Evolutionary conservation across 495 filamentous ascomycete genomes (phyloP).

Genomic region (Melanomma pulvis-pyrius): DNA sequence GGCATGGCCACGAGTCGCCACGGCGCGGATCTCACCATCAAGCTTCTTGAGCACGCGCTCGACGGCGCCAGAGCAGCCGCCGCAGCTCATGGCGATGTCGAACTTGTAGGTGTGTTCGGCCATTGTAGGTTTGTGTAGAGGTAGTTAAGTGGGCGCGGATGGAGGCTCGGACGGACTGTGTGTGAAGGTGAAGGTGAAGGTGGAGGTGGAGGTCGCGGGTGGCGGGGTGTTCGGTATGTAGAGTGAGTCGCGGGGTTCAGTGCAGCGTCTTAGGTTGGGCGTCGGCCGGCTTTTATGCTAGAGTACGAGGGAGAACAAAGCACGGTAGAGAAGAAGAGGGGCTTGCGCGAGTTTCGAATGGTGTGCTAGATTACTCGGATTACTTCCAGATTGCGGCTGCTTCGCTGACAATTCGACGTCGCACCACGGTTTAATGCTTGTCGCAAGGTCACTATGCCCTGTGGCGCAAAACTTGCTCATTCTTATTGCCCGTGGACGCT

Average conservation of each 20-base stretch:
- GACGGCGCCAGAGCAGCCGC: conserved; percentile 72
- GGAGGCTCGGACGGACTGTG: neutral
- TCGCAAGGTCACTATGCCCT: neutral
- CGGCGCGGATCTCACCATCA: conserved; percentile 64
- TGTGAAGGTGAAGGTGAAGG: neutral
- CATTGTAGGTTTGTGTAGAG: conserved; percentile 46
- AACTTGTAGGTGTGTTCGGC: conserved; percentile 71
- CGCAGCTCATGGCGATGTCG: conserved; percentile 69
- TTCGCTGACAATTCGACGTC: conserved; percentile 23
- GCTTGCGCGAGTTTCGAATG: conserved; percentile 36
- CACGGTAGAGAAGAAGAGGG: conserved; percentile 4
- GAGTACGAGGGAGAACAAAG: neutral
- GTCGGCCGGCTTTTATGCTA: conserved; percentile 15
- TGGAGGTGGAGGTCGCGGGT: neutral
- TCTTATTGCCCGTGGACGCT: neutral
- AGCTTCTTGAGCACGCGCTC: conserved; percentile 94
- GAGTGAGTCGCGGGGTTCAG: neutral
- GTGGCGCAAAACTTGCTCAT: conserved; percentile 29
- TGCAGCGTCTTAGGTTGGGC: neutral
- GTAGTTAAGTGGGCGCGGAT: neutral
- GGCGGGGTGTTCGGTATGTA: neutral
- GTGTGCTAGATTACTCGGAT: conserved; percentile 27
- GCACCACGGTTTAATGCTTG: neutral
- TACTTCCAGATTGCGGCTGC: conserved; percentile 33
- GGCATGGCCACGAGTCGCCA: neutral